Evolutionary conservation across 345 rosid genomes (phyloP).

Genomic region (Crucihimalaya himalaica): DNA sequence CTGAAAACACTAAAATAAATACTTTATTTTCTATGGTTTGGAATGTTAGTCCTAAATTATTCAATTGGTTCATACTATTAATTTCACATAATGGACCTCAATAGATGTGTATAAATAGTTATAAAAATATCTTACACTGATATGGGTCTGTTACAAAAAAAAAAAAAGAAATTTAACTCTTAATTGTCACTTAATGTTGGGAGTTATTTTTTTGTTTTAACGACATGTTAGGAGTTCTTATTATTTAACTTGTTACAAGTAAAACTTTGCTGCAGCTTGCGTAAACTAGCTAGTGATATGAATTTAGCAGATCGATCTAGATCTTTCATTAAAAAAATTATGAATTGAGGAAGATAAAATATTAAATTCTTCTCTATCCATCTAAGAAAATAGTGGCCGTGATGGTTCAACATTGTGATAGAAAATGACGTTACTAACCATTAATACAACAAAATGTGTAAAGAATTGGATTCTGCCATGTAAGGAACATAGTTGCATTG

Average conservation of each 20-base stretch:
- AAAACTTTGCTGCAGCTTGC: background rate
- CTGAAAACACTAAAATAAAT: background rate
- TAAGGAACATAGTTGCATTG: background rate
- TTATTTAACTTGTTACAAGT: background rate
- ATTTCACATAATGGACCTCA: background rate
- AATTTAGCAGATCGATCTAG: background rate
- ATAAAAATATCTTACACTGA: background rate
- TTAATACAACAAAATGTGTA: slow-evolving; percentile 9
- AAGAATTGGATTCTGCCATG: slow-evolving; percentile 26
- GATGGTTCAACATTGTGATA: background rate
- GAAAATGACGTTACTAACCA: background rate
- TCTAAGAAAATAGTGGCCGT: background rate
- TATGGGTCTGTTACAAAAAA: background rate
- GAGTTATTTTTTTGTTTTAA: too few relatives aligned
- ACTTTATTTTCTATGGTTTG: background rate
- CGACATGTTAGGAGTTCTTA: background rate
- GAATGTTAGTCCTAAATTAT: background rate
- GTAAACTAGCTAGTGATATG: background rate
- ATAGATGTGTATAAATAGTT: background rate
- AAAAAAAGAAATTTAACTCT: too few relatives aligned
- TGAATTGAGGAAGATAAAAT: background rate
- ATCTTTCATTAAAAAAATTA: background rate
- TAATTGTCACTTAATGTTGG: background rate
- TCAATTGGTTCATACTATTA: background rate
- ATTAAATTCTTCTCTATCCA: slow-evolving; percentile 11